These are phyloP conservation scores for Magnusiomyces suaveolens DNA, from an alignment of 1,139 yeast species.

Conservation along the genomic window DNA sequence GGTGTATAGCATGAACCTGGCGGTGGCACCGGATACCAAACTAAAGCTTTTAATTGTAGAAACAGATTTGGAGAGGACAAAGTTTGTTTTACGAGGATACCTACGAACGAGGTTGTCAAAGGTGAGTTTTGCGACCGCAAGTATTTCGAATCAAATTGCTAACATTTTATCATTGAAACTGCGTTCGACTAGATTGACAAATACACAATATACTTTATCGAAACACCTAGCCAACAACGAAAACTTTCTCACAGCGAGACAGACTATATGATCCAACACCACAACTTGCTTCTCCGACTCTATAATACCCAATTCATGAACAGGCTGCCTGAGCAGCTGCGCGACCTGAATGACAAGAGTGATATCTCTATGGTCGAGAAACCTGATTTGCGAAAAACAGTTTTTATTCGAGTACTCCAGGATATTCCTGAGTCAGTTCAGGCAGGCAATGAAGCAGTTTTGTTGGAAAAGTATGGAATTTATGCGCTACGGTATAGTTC, in stretches of 20 bases:
- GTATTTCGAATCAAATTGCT: neutral
- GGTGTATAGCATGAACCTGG: constrained; percentile 45
- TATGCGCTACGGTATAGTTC: constrained; percentile 65
- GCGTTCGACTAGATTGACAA: constrained; percentile 44
- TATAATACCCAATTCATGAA: constrained; percentile 60
- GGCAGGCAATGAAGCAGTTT: constrained; percentile 47
- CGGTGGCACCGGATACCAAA: constrained; percentile 47
- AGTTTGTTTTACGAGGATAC: constrained; percentile 68
- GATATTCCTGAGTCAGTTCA: constrained; percentile 32
- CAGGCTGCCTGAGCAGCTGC: constrained; percentile 57
- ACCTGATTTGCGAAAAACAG: constrained; percentile 70
- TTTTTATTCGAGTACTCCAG: constrained; percentile 53
- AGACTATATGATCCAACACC: constrained; percentile 55
- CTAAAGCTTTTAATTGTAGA: constrained; percentile 75
- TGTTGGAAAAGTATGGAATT: constrained; percentile 55
- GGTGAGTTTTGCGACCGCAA: constrained; percentile 8
- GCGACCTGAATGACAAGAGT: constrained; percentile 70
- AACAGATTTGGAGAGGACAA: constrained; percentile 81
- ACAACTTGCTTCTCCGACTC: constrained; percentile 51
- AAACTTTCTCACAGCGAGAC: constrained; percentile 52
- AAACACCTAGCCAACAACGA: constrained; percentile 25
- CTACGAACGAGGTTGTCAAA: constrained; percentile 56
- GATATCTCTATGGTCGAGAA: constrained; percentile 68
- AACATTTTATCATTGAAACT: neutral
- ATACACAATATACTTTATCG: constrained; percentile 47